Evolutionary conservation across 2,329 filamentous ascomycete genomes (phyloP), one percentile per base, ranked within the genome.

Genomic region (Rhinocladiella similis): DNA sequence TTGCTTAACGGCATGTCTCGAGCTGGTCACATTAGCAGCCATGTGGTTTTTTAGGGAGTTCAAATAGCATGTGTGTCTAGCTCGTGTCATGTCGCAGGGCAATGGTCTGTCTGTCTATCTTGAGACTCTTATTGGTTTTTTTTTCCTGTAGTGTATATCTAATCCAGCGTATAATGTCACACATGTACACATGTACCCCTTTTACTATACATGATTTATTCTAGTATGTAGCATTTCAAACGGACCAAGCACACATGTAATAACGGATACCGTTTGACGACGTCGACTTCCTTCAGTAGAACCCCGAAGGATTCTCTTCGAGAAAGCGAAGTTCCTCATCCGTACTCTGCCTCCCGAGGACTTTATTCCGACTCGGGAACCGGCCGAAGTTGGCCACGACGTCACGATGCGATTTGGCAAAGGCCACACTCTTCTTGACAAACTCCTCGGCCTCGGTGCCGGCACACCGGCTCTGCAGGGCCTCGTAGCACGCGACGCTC

Each of bases 301-400:
- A 64, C 3, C 62, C 59, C 13, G 16, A 16, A 10, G 62, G 60
- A 41, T 64, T 47, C 36, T 59, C 43, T 39, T 59, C 48, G 25
- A 65, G 45, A 16, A 57, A 65, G 36, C 50, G 25, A 22, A 33
- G 47, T 43, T 65, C 63, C 10, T 54, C 59, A 6, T 48, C 41
- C 3, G 61, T 65, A 20, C 35, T 46, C 20, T 54, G 56, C 33
- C 64, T 62, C 2, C 65, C 63, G 36, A 69, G 18, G 25, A 66
- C 59, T 20, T 20, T 45, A 55, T 70, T 68, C 4, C 67, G 57
- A 50, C 63, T 67, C 10, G 54, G 61, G 57, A 69, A 69, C 19
- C 67, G 56, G 4, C 67, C 67, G 56, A 57, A 67, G 57, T 49
- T 60, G 51, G 41, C 58, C 52, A 62, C 61, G 43, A 33, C 60